These are phyloP conservation scores for Smittium mucronatum DNA, from an alignment of 371 early-diverging fungal species.

Conservation along the genomic window DNA sequence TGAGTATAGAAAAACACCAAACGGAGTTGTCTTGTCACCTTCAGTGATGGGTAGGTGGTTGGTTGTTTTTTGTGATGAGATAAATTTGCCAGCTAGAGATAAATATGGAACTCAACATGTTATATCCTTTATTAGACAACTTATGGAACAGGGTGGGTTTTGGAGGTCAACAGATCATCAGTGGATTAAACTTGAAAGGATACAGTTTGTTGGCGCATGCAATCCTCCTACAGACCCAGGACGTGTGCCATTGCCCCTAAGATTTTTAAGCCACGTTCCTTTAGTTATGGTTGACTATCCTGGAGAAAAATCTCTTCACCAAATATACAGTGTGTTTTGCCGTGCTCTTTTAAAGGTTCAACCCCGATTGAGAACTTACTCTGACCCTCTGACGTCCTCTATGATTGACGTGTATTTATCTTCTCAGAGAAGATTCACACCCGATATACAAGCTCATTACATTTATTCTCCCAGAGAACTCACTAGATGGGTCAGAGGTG, in stretches of 20 bases:
- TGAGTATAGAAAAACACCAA: conserved; percentile 92
- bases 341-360: conserved; percentile 89
- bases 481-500: conserved; percentile 96
- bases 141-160: conserved; percentile 92
- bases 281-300: conserved; percentile 97
- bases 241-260: conserved; percentile 84
- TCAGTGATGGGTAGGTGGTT: conserved; percentile 80
- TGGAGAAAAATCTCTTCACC: conserved; percentile 76
- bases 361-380: conserved; percentile 82
- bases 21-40: conserved; percentile 81
- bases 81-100: conserved; percentile 92
- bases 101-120: conserved; percentile 96
- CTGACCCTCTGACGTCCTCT: conserved; percentile 83
- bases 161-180: conserved; percentile 83
- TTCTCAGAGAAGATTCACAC: conserved; percentile 85
- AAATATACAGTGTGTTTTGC: conserved; percentile 90
- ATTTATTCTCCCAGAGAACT: conserved; percentile 98
- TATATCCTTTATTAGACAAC: conserved; percentile 87
- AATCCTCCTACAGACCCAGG: conserved; percentile 99
- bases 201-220: conserved; percentile 98
- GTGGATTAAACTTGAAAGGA: conserved; percentile 88
- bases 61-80: conserved; percentile 98
- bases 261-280: conserved; percentile 94
- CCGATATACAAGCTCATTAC: conserved; percentile 95
- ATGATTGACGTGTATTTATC: conserved; percentile 92